Conservation (phyloP, 176 grass and related monocot genomes). For the Rhynchospora breviuscula region DNA sequence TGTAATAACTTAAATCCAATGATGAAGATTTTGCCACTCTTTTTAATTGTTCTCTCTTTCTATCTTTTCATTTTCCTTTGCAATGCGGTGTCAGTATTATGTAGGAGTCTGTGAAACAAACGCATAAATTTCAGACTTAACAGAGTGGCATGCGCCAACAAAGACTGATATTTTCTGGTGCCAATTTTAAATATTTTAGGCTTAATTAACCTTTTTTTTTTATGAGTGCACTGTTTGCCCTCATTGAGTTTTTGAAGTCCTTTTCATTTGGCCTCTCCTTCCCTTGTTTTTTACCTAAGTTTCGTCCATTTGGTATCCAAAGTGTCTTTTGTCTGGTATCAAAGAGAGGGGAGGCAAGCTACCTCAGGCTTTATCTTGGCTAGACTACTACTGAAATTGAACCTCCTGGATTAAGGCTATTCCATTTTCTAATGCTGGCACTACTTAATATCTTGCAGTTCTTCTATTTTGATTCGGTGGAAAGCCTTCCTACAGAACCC, state of each 20-base stretch:
- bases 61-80: neutral
- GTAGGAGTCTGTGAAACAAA: too few species aligned
- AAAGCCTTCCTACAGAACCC: slow-evolving; percentile 35
- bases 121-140: neutral
- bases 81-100: neutral
- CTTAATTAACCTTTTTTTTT: neutral
- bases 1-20: neutral
- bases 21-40: neutral
- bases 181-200: neutral
- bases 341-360: neutral
- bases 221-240: neutral
- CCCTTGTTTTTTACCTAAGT: neutral
- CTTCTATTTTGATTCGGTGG: slow-evolving; percentile 47
- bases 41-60: neutral
- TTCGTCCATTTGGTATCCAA: neutral
- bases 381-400: neutral
- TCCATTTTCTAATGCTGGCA: neutral
- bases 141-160: neutral
- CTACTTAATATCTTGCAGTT: slow-evolving; percentile 31
- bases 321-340: neutral
- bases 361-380: neutral
- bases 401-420: neutral
- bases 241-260: neutral
- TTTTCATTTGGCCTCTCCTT: neutral
- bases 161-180: neutral